These are phyloP conservation scores for Penicillium sp. DNA, from an alignment of 2,329 filamentous ascomycete genomes.

Conservation along the genomic window DNA sequence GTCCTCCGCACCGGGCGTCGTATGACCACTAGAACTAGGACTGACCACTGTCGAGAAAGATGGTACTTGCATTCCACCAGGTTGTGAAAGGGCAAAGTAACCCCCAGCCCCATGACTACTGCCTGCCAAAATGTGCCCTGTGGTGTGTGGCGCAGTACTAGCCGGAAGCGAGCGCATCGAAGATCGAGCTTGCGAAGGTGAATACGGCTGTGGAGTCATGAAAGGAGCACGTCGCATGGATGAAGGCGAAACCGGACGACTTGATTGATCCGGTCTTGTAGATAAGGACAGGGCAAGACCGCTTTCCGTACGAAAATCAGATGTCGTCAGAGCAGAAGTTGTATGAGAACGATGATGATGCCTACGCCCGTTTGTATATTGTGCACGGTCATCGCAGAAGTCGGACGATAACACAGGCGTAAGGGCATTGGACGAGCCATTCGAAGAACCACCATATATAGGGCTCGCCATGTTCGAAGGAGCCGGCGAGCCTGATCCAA, in stretches of 20 bases:
- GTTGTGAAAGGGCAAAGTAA: constrained; percentile 24
- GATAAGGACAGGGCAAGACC: constrained; percentile 19
- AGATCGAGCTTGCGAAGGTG: constrained; percentile 7
- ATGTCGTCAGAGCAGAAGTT: constrained; percentile 28
- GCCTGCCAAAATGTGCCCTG: background rate
- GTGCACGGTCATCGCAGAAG: background rate
- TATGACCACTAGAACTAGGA: constrained; percentile 19
- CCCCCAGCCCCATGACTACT: constrained; percentile 7
- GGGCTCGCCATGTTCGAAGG: constrained; percentile 13
- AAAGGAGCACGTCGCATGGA: constrained; percentile 9
- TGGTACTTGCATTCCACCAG: constrained; percentile 8
- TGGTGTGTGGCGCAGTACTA: constrained; percentile 2
- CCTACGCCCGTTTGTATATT: constrained; percentile 6
- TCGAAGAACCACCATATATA: background rate
- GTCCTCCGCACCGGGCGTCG: constrained; percentile 24
- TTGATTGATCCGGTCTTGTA: constrained; percentile 15
- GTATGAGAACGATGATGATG: constrained; percentile 38
- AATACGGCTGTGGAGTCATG: constrained; percentile 22
- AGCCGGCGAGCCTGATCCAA: constrained; percentile 11
- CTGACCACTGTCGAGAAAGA: constrained; percentile 8
- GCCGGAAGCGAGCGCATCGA: constrained; percentile 1
- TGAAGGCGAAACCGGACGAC: constrained; percentile 10
- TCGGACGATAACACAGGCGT: background rate
- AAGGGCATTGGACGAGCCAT: background rate
- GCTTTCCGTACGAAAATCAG: constrained; percentile 7